Base-by-base conservation (phyloP, 108 stramenopile genomes). In the Nitzschia palea region DNA sequence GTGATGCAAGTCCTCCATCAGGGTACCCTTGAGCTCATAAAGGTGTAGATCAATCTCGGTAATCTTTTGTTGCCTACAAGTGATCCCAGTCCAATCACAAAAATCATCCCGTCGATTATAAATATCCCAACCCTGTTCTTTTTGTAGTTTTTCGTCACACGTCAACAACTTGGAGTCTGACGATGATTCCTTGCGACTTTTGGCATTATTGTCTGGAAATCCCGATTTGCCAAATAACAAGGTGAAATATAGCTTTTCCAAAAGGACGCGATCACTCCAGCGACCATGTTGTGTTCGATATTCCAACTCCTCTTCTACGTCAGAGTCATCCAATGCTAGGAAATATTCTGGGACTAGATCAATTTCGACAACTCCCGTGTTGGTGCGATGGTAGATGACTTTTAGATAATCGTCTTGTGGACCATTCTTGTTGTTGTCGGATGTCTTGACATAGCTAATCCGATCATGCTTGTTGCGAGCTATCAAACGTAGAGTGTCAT, bases 51-150 rank as follows among this genome's bases (percentile, higher is more conserved):
- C n/a, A 51, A 73, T 44, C 17, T 55, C 29, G 0, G 42, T 51
- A 1, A 73, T 29, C 27, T 44, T 44, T 6, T 32, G 51, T 40
- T 62, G 3, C 30, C 44, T 42, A 45, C 78, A 79, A 42, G 66
- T 48, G 1, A 79, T 65, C 0, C 78, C 78, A 33, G 63, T 73
- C 78, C 78, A 79, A 15, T 58, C 44, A 57, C 78, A 79, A 26
- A 55, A 34, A 62, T 72, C 27, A 0, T 43, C 17, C 18, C 37
- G 20, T 28, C 62, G 71, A 3, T 48, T 29, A 40, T 56, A 54
- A 18, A 66, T 54, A 65, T 74, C 65, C 73, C 65, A 74, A 17
- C 57, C 63, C 1, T 43, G 18, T n/a, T 8, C 47, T n/a, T 48
- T 48, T 18, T 48, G 18, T 4, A 48, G n/a, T 20, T 48, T 18